Percentiles rank a stretch among this genome's conserved stretches.
phyloP scores from a whole-genome alignment of 352 stramenopile species.

The Lagenidium giganteum region DNA sequence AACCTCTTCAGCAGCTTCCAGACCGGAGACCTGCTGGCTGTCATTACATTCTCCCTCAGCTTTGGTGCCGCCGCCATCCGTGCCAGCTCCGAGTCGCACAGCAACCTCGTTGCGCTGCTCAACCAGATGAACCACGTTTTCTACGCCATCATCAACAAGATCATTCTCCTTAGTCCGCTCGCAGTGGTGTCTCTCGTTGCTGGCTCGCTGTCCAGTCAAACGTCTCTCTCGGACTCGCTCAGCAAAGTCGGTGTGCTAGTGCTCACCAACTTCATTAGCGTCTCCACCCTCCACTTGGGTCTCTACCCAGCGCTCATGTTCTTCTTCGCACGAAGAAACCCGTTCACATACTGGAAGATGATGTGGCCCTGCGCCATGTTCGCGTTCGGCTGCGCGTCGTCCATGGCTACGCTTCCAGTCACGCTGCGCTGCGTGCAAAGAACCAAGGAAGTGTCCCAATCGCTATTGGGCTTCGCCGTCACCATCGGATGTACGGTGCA shows the following conservation, averaged over 20 bases:
- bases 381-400: constrained; percentile 61
- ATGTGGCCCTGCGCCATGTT: constrained; percentile 65
- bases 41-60: constrained; percentile 14
- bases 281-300: no score
- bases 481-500: constrained; percentile 66
- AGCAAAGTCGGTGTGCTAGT: no score
- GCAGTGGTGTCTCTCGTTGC: no score
- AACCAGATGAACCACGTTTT: constrained; percentile 10
- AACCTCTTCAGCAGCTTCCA: constrained; percentile 20
- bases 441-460: constrained; percentile 48
- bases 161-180: no score
- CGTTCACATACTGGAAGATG: constrained; percentile 53
- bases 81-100: neutral
- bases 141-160: no score
- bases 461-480: constrained; percentile 57
- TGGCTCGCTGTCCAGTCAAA: no score
- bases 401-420: constrained; percentile 56
- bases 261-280: no score
- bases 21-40: constrained; percentile 11
- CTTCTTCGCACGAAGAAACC: no score
- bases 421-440: constrained; percentile 65
- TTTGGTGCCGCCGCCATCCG: constrained; percentile 11
- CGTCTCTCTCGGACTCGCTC: no score
- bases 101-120: neutral
- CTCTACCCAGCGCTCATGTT: no score